Evolutionary conservation across 345 rosid species (phyloP), one percentile per base, ranked within the genome.

Genomic region (Rhodomyrtus tomentosa): DNA sequence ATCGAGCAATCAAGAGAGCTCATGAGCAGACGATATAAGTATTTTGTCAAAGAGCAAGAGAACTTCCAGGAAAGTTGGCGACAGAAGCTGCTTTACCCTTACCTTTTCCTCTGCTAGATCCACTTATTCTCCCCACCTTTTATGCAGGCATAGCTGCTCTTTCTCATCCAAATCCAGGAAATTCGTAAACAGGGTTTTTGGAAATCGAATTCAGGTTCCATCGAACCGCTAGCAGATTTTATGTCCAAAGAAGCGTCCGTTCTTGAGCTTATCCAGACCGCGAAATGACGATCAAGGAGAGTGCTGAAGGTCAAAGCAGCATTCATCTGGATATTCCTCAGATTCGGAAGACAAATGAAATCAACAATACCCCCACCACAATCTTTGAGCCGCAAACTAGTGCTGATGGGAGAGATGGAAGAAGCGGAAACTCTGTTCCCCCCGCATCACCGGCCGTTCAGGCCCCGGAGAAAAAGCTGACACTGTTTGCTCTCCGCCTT

Each of bases 61-160:
- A 59, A 62, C 42, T 79, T 95, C 98, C 22, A 92, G 95, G 98
- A 50, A 90, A 62, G 42, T 62, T 62, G 42, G 76, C 24, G 5
- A 62, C 32, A 62, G 76, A 62, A 62, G 76, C 76, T 62, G 76
- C 42, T 62, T 6, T 32, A 62, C 18, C 22, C 42, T 32, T 8
- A 32, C 42, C 76, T 32, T 62, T 32, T 62, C 74, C 76, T 32
- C 76, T 32, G 73, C 73, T 7, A 15, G 73, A 59, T 59, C 73
- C 73, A 59, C 38, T 59, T 29, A 59, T 36, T 32, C 45, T 18
- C 76, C 24, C 45, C 45, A 16, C 76, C 24, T 36, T 18, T 32
- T 38, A 68, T 68, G 2, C 13, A 68, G 25, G 76, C 6, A 68
- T 68, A 18, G 22, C 45, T 68, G 45, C 24, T 68, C 12, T 10